Base-by-base conservation (phyloP, 345 rosid species). In the Stellera chamaejasme region DNA sequence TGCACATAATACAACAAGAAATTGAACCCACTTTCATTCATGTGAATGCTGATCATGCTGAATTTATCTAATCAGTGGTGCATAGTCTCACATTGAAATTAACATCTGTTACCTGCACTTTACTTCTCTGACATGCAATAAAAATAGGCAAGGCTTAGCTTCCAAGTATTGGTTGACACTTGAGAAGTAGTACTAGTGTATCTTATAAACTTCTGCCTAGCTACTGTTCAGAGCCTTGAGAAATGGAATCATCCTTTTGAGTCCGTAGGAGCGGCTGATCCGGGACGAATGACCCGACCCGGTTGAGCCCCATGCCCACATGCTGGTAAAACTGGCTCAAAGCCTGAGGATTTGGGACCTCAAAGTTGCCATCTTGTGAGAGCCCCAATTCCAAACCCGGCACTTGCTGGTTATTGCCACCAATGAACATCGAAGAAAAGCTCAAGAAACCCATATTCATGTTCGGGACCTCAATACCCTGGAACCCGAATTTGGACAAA, bases 311-410 rank as follows among this genome's bases (percentile, higher is more conserved):
- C 45, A 66, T 77, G 25, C 79, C 88, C 72, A 75, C 76, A 67
- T 74, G 88, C 63, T 75, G 85, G 71, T 79, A 77, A 59, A 77
- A 69, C 73, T 82, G 85, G 46, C 68, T 74, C 48, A 74, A 55
- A 60, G 70, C 76, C 15, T 75, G 84, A 52, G 84, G 52, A 73
- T 67, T 82, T 73, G 75, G 55, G 27, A 77, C 76, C 61, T 81
- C 81, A 50, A 78, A 60, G 52, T 73, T 79, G 16, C 78, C 83
- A 65, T 82, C 83, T 63, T 82, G 85, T 5, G 88, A 82, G 26
- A 82, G 73, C 27, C 85, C 88, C 19, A 82, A 81, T 75, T 77
- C 83, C 65, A 82, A 71, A 6, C 79, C 88, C 10, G 88, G 85
- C 9, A 77, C 54, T 68, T 76, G 82, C 58, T 64, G 85, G 64